These are phyloP conservation scores for Hymenoscyphus salicellus DNA, from an alignment of 2,329 filamentous ascomycete genomes.

Conservation along the genomic window DNA sequence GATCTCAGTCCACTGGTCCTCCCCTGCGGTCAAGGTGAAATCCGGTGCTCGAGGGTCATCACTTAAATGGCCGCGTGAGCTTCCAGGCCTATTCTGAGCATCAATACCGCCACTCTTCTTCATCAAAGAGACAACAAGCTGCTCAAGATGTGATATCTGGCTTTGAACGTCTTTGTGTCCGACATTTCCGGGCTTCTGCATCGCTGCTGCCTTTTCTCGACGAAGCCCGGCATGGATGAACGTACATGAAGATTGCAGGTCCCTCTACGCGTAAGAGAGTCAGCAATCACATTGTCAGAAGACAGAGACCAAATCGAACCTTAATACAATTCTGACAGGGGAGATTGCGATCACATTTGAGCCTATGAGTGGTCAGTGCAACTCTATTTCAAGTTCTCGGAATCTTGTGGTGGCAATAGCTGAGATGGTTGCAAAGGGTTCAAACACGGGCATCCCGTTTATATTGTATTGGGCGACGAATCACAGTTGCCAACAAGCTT, in stretches of 20 bases:
- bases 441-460: neutral
- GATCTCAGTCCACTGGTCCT: slow-evolving; percentile 11
- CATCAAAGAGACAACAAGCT: slow-evolving; percentile 55
- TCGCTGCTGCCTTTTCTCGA: slow-evolving; percentile 15
- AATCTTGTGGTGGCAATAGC: neutral
- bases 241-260: slow-evolving; percentile 44
- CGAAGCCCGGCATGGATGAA: slow-evolving; percentile 47
- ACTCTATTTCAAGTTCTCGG: neutral
- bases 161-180: slow-evolving; percentile 48
- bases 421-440: neutral
- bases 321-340: slow-evolving; percentile 54
- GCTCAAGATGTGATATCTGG: slow-evolving; percentile 52
- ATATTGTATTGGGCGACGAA: neutral
- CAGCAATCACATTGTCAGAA: neutral
- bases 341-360: slow-evolving; percentile 51
- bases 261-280: slow-evolving; percentile 35
- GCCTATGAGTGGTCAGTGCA: slow-evolving; percentile 14
- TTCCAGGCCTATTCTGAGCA: neutral
- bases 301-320: slow-evolving; percentile 1
- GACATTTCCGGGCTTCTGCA: slow-evolving; percentile 14
- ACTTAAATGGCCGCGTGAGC: slow-evolving; percentile 4
- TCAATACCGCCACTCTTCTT: slow-evolving; percentile 16
- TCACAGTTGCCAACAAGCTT: neutral
- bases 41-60: neutral
- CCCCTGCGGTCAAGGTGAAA: neutral